A percentile compares a stretch with the other conserved stretches of the same genome.
Evolutionary conservation across 139 green algal species (phyloP).

Genomic region (Coelastrella sp.): DNA sequence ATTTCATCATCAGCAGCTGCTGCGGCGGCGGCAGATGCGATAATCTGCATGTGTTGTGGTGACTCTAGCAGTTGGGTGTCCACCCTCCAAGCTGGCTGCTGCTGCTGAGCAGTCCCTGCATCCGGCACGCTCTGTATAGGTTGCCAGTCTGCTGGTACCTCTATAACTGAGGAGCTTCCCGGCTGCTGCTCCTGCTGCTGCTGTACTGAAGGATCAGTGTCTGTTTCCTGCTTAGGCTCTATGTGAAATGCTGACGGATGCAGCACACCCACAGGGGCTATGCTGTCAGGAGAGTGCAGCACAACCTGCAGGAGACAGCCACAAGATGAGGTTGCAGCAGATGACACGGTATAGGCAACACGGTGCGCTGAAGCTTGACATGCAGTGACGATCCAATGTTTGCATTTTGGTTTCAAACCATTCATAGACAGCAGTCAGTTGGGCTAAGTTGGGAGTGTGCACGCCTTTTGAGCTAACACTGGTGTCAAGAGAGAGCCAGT

Average conservation of each 20-base stretch:
- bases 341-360: too few species aligned
- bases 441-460: too few species aligned
- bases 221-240: slow-evolving; percentile 49
- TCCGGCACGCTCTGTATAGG: not conserved
- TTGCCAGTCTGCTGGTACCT: slow-evolving; percentile 56
- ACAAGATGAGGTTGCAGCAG: too few species aligned
- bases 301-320: slow-evolving; percentile 57
- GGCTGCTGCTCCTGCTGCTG: slow-evolving; percentile 12
- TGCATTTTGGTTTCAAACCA: too few species aligned
- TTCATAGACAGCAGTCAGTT: too few species aligned
- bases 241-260: slow-evolving; percentile 81
- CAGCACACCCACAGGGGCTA: slow-evolving; percentile 68
- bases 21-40: not conserved
- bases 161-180: slow-evolving; percentile 15
- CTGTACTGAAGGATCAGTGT: too few species aligned
- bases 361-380: too few species aligned
- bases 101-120: not conserved
- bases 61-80: not conserved
- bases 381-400: too few species aligned
- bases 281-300: slow-evolving; percentile 53
- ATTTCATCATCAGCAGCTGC: not conserved
- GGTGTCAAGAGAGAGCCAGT: too few species aligned
- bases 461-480: too few species aligned
- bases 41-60: slow-evolving; percentile 10
- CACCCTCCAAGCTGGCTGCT: not conserved